Base-by-base conservation (phyloP, 2,329 filamentous ascomycete species). In the Ceratocystis cacaofunesta region DNA sequence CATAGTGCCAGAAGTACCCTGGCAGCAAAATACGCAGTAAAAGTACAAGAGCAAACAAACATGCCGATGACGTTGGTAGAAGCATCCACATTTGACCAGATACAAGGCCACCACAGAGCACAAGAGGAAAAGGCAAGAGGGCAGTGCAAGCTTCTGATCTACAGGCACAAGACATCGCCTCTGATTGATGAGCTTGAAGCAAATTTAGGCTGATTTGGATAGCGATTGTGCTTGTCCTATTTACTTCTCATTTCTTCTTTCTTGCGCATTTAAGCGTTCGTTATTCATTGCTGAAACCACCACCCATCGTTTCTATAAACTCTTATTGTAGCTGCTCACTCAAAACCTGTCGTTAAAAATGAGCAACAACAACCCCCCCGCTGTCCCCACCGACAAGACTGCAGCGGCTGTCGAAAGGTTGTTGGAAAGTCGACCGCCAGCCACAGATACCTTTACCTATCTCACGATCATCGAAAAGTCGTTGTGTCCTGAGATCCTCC, bases 381-480 rank as follows among this genome's bases (percentile, higher is more conserved):
- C 44, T 22, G 32, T 32, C 22, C 22, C 63, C n/a, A 22, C 41
- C 36, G 63, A 61, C 12, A 52, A 50, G 52, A 72, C 74, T 36
- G 73, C 76, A 43, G 74, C 77, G 68, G 74, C 76, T 66, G 73
- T 80, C 63, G 72, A 76, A 70, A 76, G 78, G 41, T 77, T 82
- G 67, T 72, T 75, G 60, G 79, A 81, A 69, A 78, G 79, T 55
- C 75, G 76, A 30, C 80, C 80, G 5, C 80, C 80, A 2, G 77
- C 78, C 22, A 81, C 79, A 46, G 88, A 92, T 72, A 80, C 82
- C 68, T 82, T 91, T 71, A 90, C 87, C 25, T 92, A 91, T 74
- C 81, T 92, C 65, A 90, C 88, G 65, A 85, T 92, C 68, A 77
- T 92, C 71, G 87, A 90, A 73, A 84, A 88, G 74, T 86, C 88